Base-by-base conservation (phyloP, 495 filamentous ascomycete genomes). In the Penicillium paradoxum region DNA sequence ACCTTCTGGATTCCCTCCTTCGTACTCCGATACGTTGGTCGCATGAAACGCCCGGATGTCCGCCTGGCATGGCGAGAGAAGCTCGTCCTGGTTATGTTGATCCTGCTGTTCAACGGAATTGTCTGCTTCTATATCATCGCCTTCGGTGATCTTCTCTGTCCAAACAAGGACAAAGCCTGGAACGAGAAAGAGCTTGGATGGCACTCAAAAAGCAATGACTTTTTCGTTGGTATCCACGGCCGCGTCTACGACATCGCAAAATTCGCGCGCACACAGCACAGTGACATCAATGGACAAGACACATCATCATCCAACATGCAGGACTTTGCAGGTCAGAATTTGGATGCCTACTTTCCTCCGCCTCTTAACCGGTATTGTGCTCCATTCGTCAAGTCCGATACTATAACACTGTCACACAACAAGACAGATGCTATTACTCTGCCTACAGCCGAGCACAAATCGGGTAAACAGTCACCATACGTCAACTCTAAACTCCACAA, bases 61-160 rank as follows among this genome's bases (percentile, higher is more conserved):
- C 87, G 93, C 1, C 87, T 97, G 82, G 93, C 93, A 5, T 98
- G 93, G 93, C 77, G 92, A 65, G 93, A 98, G 60, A 98, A 98
- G 70, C 33, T 98, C 34, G 84, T 96, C 5, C 76, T 98, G 9
- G 80, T 89, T 22, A 70, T 86, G 29, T 52, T 96, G 51, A 97
- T 98, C 55, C 64, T 89, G 19, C 57, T 97, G 27, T 71, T 96
- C 57, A 98, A 98, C 66, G 92, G 70, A 13, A 65, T 82, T 36
- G 82, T 98, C 54, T 79, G 96, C 42, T 98, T 98, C 73, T 96
- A 89, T 77, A 97, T 98, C 62, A 84, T 95, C 59, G 80, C 76
- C 25, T 90, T 98, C 54, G 90, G 92, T 40, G 80, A 77, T 32
- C 67, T 97, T 10, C 77, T 97, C 9, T 98, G 93, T 64, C 93